Evolutionary conservation across 2,329 filamentous ascomycete species (phyloP).

Genomic region (Penicillium capsulatum): DNA sequence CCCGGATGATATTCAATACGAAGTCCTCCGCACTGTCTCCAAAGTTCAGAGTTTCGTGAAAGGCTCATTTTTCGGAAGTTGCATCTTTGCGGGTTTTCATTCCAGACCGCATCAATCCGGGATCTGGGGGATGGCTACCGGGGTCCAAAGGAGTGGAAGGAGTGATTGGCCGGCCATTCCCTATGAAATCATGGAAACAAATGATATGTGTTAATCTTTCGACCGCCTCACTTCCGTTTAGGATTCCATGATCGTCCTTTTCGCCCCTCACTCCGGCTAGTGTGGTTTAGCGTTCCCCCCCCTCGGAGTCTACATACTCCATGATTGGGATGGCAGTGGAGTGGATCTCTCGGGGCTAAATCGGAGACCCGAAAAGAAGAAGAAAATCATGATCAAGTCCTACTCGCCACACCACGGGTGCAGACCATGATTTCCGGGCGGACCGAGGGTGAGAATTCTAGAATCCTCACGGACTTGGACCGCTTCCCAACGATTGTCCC

Average conservation of each 20-base stretch:
- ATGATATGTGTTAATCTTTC: neutral
- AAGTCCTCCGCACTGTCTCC: too few species aligned
- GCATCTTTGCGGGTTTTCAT: neutral
- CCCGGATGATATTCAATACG: too few species aligned
- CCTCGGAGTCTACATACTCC: slow-evolving; percentile 8
- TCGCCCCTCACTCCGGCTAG: slow-evolving; percentile 11
- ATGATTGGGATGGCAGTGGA: neutral
- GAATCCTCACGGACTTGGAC: slow-evolving; percentile 8
- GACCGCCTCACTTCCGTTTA: slow-evolving; percentile 8
- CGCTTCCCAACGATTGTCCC: slow-evolving; percentile 20
- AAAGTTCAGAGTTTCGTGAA: too few species aligned
- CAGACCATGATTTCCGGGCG: neutral
- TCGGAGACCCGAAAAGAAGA: too few species aligned
- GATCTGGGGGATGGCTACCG: slow-evolving; percentile 3
- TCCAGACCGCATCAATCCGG: slow-evolving; percentile 13
- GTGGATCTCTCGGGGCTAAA: neutral
- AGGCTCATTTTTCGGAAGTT: slow-evolving; percentile 6
- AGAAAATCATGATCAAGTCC: too few species aligned
- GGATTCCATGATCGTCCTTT: slow-evolving; percentile 16
- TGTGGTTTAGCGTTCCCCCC: slow-evolving; percentile 2
- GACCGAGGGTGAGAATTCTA: neutral
- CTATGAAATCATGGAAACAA: slow-evolving; percentile 6
- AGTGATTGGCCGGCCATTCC: neutral
- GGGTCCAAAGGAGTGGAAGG: neutral
- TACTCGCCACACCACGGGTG: too few species aligned